Evolutionary conservation across 306 rosid genomes (phyloP).

Genomic region (Dalbergia cultrata): DNA sequence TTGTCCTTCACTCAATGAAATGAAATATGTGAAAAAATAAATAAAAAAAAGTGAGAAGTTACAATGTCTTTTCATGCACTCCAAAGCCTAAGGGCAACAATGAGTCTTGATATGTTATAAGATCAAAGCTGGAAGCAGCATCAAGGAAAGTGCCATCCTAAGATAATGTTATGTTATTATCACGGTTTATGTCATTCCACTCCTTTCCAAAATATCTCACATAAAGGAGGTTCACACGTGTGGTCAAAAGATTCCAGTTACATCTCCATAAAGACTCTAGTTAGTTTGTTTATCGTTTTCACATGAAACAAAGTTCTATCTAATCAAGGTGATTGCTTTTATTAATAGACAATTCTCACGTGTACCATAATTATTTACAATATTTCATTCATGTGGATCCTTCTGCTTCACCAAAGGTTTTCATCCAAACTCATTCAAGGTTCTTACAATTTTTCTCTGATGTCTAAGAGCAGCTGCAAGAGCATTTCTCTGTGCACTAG

Average conservation of each 20-base stretch:
- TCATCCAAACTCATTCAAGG: constrained; percentile 69
- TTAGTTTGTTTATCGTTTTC: constrained; percentile 43
- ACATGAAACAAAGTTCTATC: constrained; percentile 38
- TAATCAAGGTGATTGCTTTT: constrained; percentile 44
- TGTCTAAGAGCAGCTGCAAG: constrained; percentile 64
- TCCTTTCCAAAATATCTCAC: constrained; percentile 35
- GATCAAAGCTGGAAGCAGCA: constrained; percentile 48
- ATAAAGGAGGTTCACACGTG: constrained; percentile 53
- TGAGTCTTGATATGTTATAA: constrained; percentile 28
- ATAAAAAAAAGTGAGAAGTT: constrained; percentile 32
- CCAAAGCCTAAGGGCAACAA: constrained; percentile 38
- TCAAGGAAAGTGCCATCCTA: constrained; percentile 40
- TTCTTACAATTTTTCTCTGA: constrained; percentile 59
- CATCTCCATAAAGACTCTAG: constrained; percentile 60
- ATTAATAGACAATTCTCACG: constrained; percentile 45
- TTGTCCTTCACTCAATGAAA: constrained; percentile 41
- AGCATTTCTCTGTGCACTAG: constrained; percentile 57
- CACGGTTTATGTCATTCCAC: constrained; percentile 50
- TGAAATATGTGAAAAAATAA: constrained; percentile 3
- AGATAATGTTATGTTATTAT: constrained; percentile 43
- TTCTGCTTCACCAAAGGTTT: constrained; percentile 76
- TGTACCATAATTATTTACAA: constrained; percentile 34
- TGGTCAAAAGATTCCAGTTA: constrained; percentile 60
- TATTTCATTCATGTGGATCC: constrained; percentile 76
- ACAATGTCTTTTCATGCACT: constrained; percentile 41